Evolutionary conservation across 768 basidiomycete genomes (phyloP), one percentile per base, ranked within the genome.

Genomic region (Boletus eberwhitei): DNA sequence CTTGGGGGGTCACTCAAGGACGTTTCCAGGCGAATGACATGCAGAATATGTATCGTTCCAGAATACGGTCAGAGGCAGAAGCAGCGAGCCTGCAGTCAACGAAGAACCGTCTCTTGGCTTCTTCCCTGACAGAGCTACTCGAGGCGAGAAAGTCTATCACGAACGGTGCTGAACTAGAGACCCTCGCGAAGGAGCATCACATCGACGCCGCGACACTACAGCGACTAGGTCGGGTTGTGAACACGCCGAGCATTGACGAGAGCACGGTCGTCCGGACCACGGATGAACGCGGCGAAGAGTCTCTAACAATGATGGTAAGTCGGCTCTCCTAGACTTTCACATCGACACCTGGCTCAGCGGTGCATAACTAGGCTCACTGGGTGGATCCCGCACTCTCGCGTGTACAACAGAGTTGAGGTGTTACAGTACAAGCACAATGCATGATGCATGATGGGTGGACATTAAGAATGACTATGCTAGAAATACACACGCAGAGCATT

Each of bases 401-500:
- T 24, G 31, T 22, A 40, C 50, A 8, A 45, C 24, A 21, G 13
- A 35, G 29, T 31, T 36, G 39, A 45, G 31, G 41, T 38, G 39
- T 24, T 58, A 51, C 38, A 53, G 29, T 58, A 53, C 60, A 58
- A 43, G 37, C 41, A n/a, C 39, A 32, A 32, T 32, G 31, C 43
- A 19, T 41, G 24, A 24, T 24, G 24, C n/a, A n/a, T n/a, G 43
- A 57, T 59, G 49, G 48, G 47, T 26, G 46, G 24, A 19, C 36
- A 43, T 43, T 24, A 32, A 32, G 19, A 7, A 34, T 24, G 12
- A 19, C 24, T 36, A 51, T 35, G 36, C 70, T 71, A 92, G 62
- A 92, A 88, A 70, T 86, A 75, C 40, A 92, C 82, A 42, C 79
- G 80, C 52, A 89, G 59, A 4, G 88, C 88, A 31, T 73, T 68